phyloP scores from a whole-genome alignment of 208 protist genomes.

The Leishmania major region DNA sequence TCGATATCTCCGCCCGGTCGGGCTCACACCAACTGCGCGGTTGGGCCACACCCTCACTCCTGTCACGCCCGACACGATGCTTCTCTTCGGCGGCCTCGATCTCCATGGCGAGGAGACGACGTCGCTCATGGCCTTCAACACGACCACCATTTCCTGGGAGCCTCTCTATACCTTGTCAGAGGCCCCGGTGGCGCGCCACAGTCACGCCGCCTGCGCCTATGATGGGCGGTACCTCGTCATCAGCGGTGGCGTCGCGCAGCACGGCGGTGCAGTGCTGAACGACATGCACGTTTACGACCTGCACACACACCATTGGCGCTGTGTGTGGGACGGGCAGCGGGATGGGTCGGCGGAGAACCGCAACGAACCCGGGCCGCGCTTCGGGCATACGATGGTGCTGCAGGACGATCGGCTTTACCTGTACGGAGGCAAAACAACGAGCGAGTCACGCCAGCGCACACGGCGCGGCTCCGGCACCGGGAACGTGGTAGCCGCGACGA shows the following conservation, averaged over 20 bases:
- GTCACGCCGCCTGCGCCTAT: slow-evolving; percentile 73
- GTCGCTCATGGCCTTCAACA: slow-evolving; percentile 63
- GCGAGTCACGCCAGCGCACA: slow-evolving; percentile 8
- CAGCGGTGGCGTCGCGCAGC: slow-evolving; percentile 53
- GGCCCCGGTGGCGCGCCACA: slow-evolving; percentile 51
- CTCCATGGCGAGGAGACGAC: slow-evolving; percentile 40
- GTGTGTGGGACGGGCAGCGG: slow-evolving; percentile 48
- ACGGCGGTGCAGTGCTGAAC: slow-evolving; percentile 39
- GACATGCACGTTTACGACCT: slow-evolving; percentile 76
- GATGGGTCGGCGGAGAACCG: slow-evolving; percentile 34
- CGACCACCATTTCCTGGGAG: slow-evolving; percentile 68
- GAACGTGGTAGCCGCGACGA: neutral
- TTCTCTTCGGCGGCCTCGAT: slow-evolving; percentile 76
- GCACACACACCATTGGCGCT: slow-evolving; percentile 59
- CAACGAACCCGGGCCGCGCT: slow-evolving; percentile 67
- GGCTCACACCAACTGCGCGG: slow-evolving; percentile 54
- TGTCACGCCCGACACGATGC: slow-evolving; percentile 43
- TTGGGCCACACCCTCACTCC: slow-evolving; percentile 82
- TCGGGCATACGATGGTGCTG: slow-evolving; percentile 77
- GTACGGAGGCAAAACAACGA: slow-evolving; percentile 66
- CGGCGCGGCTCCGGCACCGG: slow-evolving; percentile 14
- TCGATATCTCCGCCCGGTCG: slow-evolving; percentile 62
- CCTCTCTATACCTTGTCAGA: slow-evolving; percentile 44
- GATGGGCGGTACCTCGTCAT: slow-evolving; percentile 74
- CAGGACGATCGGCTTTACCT: slow-evolving; percentile 73